Conservation (phyloP, 805 yeast genomes). For the Starmerella powellii region DNA sequence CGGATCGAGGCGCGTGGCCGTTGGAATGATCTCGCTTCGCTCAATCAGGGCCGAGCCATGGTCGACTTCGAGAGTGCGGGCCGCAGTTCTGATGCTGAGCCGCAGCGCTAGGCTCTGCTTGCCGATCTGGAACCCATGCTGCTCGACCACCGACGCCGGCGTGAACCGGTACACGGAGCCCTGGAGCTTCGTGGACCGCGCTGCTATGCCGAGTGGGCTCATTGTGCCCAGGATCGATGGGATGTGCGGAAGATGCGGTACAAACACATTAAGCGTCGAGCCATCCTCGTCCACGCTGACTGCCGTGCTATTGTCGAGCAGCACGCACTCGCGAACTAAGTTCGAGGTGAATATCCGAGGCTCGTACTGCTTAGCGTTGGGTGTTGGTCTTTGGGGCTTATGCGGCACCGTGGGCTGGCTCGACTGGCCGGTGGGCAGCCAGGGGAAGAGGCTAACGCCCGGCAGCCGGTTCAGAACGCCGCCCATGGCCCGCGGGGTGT, state of each 20-base stretch:
- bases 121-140: neutral
- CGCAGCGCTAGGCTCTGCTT: constrained; percentile 9
- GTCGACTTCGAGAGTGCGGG: constrained; percentile 1
- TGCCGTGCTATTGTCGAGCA: constrained; percentile 5
- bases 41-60: neutral
- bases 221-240: constrained; percentile 1
- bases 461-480: constrained; percentile 3
- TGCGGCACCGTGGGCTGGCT: neutral
- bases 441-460: constrained; percentile 9
- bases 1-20: neutral
- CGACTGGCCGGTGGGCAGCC: constrained; percentile 1
- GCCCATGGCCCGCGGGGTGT: constrained; percentile 13
- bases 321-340: constrained; percentile 1
- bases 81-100: constrained; percentile 1
- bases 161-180: neutral
- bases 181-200: constrained; percentile 4
- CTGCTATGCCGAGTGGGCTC: constrained; percentile 1
- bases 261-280: constrained; percentile 2
- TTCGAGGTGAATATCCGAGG: constrained; percentile 11
- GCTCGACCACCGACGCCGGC: neutral
- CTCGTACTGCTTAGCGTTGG: neutral
- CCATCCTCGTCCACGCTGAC: constrained; percentile 6
- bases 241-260: constrained; percentile 1
- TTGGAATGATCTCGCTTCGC: constrained; percentile 2
- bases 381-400: neutral